Evolutionary conservation across 1,139 yeast genomes (phyloP), one percentile per base, ranked within the genome.

Genomic region (Zhuliangozyma blackwelliae): DNA sequence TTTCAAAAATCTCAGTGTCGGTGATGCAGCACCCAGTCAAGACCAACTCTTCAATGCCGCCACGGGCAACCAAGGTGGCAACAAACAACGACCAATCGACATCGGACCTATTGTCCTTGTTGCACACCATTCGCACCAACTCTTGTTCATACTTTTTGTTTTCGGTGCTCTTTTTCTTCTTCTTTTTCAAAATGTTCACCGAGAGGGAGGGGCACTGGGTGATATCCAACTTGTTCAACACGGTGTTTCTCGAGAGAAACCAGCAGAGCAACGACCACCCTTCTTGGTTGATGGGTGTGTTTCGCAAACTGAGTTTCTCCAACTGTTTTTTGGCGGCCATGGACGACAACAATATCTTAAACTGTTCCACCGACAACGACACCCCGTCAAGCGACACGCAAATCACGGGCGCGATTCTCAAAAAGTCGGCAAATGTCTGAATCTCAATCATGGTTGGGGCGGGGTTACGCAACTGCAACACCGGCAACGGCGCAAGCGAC

Each of bases 371-470:
- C 5, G 87, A 76, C 65, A 90, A 68, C 5, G 82, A 67, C 25
- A 87, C 95, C 51, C 88, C 86, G 59, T 90, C 97, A 51, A 90
- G 83, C 8, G 84, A 77, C 5, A 90, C 72, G 2, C 85, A 80
- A 40, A 79, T 77, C 28, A 90, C 81, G 1, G 96, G 95, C 0
- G 87, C 85, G 31, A 88, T 82, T 1, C 95, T 77, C 38, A 90
- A 68, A 52, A 90, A 90, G 57, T 90, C 97, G 43, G 90, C 75
- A 55, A 90, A 88, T 3, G 97, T 86, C 40, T 88, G 71, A 7
- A 89, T 77, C 61, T 90, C 97, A 49, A 90, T 87, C 46, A 89
- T 63, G 0, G 97, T 89, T 2, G 97, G 97, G 45, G 82, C 79
- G 7, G 97, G 96, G 57, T 90, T 90, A 51, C 89, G 69, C 60